Evolutionary conservation across 2,329 filamentous ascomycete genomes (phyloP).

Genomic region (Diaporthe nobilis): DNA sequence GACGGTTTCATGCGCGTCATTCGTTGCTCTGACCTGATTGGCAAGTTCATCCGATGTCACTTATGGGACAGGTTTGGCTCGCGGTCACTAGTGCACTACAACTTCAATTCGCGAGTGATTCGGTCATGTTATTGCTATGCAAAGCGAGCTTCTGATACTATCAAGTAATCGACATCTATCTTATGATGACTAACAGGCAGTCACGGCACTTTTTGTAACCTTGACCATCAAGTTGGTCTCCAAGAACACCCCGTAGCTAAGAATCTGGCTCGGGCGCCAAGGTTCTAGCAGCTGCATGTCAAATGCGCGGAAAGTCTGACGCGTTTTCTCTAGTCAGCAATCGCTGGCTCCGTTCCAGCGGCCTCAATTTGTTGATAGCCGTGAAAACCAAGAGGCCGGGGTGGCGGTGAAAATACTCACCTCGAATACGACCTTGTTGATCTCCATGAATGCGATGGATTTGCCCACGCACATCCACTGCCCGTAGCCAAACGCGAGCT

Average conservation of each 20-base stretch:
- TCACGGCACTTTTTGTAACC: neutral
- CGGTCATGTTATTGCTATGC: too few relatives aligned
- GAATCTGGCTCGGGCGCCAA: neutral
- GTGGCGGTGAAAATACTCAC: neutral
- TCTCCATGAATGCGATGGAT: neutral
- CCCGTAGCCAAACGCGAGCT: neutral
- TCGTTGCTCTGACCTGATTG: too few relatives aligned
- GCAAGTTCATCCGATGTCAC: too few relatives aligned
- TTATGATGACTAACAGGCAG: neutral
- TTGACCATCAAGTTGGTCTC: neutral
- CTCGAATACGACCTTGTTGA: neutral
- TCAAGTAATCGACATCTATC: neutral
- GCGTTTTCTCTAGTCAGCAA: neutral
- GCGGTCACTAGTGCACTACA: too few relatives aligned
- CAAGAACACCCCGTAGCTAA: neutral
- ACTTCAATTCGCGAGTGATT: too few relatives aligned
- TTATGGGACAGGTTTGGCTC: too few relatives aligned
- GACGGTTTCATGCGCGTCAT: too few relatives aligned
- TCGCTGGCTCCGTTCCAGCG: neutral
- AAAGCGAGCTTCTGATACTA: too few relatives aligned
- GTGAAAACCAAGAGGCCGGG: neutral
- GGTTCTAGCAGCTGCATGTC: slow-evolving; percentile 8
- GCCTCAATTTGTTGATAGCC: neutral
- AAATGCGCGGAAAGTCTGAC: neutral
- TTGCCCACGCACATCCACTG: neutral